Base-by-base conservation (phyloP, 192 early-diverging fungal genomes). In the Coemansia sp. region DNA sequence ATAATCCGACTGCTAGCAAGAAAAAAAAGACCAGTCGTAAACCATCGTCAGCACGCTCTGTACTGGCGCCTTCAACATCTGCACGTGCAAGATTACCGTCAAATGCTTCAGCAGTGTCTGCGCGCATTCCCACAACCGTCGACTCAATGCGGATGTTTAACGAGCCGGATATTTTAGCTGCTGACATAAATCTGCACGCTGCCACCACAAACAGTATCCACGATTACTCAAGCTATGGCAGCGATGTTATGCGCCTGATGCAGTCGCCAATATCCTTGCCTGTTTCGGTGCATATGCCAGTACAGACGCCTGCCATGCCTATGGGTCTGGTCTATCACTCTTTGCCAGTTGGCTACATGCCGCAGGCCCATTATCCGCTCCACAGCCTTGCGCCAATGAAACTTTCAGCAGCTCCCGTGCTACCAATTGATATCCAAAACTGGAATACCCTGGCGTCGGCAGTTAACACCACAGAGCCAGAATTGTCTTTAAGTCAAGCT, bases 1-100 rank as follows among this genome's bases (percentile, higher is more conserved):
- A 37, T 8, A n/a, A 12, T 15, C 55, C 28, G 60, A 46, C 59
- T 3, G 31, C 46, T 2, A 70, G 63, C 40, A 62, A 42, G 23
- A 56, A 58, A 3, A 52, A 15, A 44, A 44, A 44, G 11, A 44
- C 40, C 14, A n/a, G 15, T n/a, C 40, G 40, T 5, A n/a, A 15
- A n/a, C 40, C 40, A 44, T 44, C 25, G 14, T 56, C 19, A 10
- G 19, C 40, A n/a, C 15, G 11, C 40, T 44, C 11, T 2, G 40
- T 44, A 2, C 40, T 4, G 40, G 3, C 2, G 40, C 40, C 40
- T 15, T 44, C 40, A 14, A 44, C 15, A n/a, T 12, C 40, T n/a
- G 40, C 14, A n/a, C 15, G 14, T 44, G 40, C 40, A 2, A 15
- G 15, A 12, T 15, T 44, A n/a, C 40, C 40, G 14, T 12, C 40